Evolutionary conservation across 148 eudicot genomes (phyloP), one percentile per base, ranked within the genome.

Genomic region (Fagopyrum esculentum): DNA sequence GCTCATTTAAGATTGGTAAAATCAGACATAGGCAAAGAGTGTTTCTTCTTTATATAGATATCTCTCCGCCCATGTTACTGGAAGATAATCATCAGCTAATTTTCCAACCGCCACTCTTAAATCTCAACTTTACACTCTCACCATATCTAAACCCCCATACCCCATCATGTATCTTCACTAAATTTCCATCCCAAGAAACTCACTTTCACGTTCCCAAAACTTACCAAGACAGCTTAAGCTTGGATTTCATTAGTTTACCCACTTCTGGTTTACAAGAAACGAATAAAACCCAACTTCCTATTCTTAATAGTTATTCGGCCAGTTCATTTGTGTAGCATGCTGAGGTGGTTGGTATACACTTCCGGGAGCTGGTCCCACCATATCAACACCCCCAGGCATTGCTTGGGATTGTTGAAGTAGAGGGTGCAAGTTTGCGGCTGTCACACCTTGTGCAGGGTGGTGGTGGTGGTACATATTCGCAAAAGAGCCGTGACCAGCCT

Each of bases 321-420:
- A 93, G 80, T 86, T 88, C 71, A 89, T 78, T 75, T 85, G 96
- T 64, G 93, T 29, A 5, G 47, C 69, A 73, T 89, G 93, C 75
- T 86, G 96, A 64, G 91, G 86, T 76, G 85, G 98, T 77, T 82
- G 89, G 76, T 93, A 93, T 17, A 84, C 86, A 74, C 52, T 40
- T 66, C 71, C 81, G 69, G 86, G 73, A 43, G 88, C 73, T 7
- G 98, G 80, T 17, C 98, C 90, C 9, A 78, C 85, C 84, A 88
- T 80, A 50, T 91, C 97, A 49, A 70, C 82, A 29, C 80, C 82
- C 48, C 87, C 85, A 6, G 91, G 85, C 86, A 93, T 85, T 68
- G 87, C 76, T 85, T 89, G 98, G 30, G 98, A 84, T 74, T 88
- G 95, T 74, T 88, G 96, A 56, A 89, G 79, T 73, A 90, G 88